Conservation (phyloP, 805 yeast species). For the Sungouiozyma intestinalis region DNA sequence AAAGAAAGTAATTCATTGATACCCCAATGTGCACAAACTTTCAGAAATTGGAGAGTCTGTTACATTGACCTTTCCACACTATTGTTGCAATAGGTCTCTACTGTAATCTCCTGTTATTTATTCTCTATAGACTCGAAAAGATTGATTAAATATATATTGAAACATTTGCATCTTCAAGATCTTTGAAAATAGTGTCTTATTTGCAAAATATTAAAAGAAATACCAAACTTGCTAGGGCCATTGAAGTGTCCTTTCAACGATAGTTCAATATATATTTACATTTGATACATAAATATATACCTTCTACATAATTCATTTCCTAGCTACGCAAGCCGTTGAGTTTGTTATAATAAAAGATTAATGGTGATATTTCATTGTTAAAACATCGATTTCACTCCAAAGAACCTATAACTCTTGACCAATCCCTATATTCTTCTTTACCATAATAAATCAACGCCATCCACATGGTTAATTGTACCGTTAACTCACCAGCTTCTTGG, state of each 20-base stretch:
- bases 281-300: neutral
- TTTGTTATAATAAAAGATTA: neutral
- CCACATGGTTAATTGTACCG: conserved; percentile 73
- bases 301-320: neutral
- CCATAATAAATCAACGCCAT: conserved; percentile 87
- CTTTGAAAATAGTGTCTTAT: neutral
- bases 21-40: conserved; percentile 6
- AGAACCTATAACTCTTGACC: conserved; percentile 28
- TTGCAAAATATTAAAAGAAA: neutral
- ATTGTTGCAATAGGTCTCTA: no score
- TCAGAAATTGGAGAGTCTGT: conserved; percentile 19
- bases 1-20: conserved; percentile 6
- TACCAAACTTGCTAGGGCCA: neutral
- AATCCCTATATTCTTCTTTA: conserved; percentile 48
- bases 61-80: conserved; percentile 4
- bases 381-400: no score
- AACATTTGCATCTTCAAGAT: neutral
- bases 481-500: conserved; percentile 65
- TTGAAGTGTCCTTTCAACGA: no score
- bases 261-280: no score
- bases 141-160: no score
- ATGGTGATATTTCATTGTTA: no score
- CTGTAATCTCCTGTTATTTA: no score
- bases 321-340: neutral
- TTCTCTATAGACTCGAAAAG: no score